These are phyloP conservation scores for Phanerodontia chrysosporium DNA, from an alignment of 768 basidiomycete species.

Conservation along the genomic window DNA sequence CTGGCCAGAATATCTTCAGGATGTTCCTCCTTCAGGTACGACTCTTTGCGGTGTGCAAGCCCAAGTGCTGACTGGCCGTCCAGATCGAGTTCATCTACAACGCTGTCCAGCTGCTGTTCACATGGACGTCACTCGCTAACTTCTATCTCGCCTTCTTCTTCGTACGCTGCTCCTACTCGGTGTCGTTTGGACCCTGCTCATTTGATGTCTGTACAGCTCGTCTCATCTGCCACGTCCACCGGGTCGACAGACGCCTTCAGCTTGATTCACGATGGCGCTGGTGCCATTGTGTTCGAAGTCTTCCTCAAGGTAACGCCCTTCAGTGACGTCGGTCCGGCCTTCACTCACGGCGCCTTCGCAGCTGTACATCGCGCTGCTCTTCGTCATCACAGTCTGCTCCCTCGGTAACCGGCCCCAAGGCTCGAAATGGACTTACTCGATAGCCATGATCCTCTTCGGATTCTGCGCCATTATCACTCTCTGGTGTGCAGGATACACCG, in stretches of 20 bases:
- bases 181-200: not conserved
- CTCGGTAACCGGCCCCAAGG: conserved; percentile 91
- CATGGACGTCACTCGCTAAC: conserved; percentile 92
- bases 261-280: conserved; percentile 70
- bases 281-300: conserved; percentile 69
- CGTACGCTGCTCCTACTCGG: conserved; percentile 42
- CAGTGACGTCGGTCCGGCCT: no score
- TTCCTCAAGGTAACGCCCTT: conserved; percentile 48
- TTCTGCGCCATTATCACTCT: conserved; percentile 73
- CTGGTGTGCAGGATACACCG: conserved; percentile 89
- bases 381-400: conserved; percentile 80
- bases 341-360: no score
- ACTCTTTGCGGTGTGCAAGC: not conserved
- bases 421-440: conserved; percentile 79
- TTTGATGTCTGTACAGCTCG: conserved; percentile 46
- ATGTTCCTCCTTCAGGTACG: conserved; percentile 64
- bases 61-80: not conserved
- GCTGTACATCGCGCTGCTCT: conserved; percentile 82
- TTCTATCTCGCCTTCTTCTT: conserved; percentile 96
- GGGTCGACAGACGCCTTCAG: conserved; percentile 68
- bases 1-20: conserved; percentile 85
- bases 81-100: conserved; percentile 92
- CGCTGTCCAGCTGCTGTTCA: conserved; percentile 81
- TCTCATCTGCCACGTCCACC: conserved; percentile 67
- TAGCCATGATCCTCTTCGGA: conserved; percentile 76